Percentiles rank a stretch among this genome's conserved stretches.
Evolutionary conservation across 208 protist species (phyloP).

Genomic region (Porcisia hertigi): DNA sequence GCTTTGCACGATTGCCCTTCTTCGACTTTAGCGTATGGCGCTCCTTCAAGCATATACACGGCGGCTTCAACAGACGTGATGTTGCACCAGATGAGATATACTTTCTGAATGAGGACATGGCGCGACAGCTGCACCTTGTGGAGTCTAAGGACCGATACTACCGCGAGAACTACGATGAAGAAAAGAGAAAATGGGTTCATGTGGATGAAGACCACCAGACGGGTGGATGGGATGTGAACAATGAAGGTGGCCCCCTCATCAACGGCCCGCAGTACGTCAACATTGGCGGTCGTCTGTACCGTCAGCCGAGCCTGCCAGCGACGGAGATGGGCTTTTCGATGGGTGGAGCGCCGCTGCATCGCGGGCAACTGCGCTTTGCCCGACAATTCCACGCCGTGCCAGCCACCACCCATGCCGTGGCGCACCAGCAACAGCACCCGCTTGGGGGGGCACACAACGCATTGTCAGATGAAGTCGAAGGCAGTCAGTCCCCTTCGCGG

Average conservation of each 20-base stretch:
- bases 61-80: slow-evolving; percentile 85
- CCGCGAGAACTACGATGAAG: slow-evolving; percentile 36
- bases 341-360: slow-evolving; percentile 28
- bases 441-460: neutral
- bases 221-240: slow-evolving; percentile 10
- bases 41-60: slow-evolving; percentile 92
- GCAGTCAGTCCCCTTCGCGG: slow-evolving; percentile 4
- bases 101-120: slow-evolving; percentile 89
- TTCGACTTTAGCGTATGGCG: slow-evolving; percentile 92
- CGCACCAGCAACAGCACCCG: slow-evolving; percentile 11
- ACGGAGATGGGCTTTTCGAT: slow-evolving; percentile 26
- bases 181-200: slow-evolving; percentile 10
- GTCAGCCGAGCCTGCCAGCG: slow-evolving; percentile 44
- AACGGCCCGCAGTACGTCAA: slow-evolving; percentile 73
- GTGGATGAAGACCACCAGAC: slow-evolving; percentile 20
- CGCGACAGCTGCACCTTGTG: slow-evolving; percentile 73
- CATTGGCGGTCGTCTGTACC: slow-evolving; percentile 76
- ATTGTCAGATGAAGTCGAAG: slow-evolving; percentile 8
- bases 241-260: slow-evolving; percentile 4
- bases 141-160: slow-evolving; percentile 76
- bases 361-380: slow-evolving; percentile 70
- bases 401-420: slow-evolving; percentile 37
- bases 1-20: slow-evolving; percentile 59
- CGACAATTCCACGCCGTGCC: slow-evolving; percentile 63
- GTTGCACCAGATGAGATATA: slow-evolving; percentile 90